Conservation (phyloP, 257 asterid genomes). For the Capsicum rhomboideum region DNA sequence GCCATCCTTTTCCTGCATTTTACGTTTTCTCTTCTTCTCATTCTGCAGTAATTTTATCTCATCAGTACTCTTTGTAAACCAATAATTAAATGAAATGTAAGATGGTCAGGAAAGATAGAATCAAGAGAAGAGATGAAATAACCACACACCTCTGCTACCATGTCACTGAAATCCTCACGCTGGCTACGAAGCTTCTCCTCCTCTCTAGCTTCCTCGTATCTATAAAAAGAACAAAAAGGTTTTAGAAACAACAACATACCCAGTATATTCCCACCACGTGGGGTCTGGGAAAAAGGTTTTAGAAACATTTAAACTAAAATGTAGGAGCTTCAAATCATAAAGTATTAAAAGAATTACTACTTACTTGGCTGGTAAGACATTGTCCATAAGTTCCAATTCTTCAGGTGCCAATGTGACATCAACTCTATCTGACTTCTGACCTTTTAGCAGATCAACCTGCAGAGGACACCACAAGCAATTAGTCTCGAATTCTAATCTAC, state of each 20-base stretch:
- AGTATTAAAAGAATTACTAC: constrained; percentile 1
- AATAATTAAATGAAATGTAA: not conserved
- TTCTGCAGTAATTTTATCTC: constrained; percentile 38
- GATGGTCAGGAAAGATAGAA: not conserved
- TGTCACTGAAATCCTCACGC: constrained; percentile 95
- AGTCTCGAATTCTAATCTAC: not conserved
- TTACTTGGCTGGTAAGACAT: constrained; percentile 91
- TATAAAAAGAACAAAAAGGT: constrained; percentile 8
- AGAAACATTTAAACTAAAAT: not conserved
- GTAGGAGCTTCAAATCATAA: not conserved
- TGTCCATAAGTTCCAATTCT: constrained; percentile 85
- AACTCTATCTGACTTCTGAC: constrained; percentile 88
- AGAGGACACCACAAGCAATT: not conserved
- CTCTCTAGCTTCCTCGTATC: constrained; percentile 98
- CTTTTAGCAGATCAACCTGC: constrained; percentile 88
- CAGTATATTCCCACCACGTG: no score
- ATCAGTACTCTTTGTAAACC: not conserved
- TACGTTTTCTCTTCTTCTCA: constrained; percentile 80
- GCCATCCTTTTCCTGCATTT: constrained; percentile 86
- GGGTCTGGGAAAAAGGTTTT: no score
- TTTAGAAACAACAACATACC: not conserved
- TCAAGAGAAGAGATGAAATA: not conserved
- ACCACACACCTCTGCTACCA: constrained; percentile 87
- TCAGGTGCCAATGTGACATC: constrained; percentile 92
- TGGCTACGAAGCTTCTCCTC: constrained; percentile 87